Conservation (phyloP, 208 protist genomes). For the Leishmania mexicana region DNA sequence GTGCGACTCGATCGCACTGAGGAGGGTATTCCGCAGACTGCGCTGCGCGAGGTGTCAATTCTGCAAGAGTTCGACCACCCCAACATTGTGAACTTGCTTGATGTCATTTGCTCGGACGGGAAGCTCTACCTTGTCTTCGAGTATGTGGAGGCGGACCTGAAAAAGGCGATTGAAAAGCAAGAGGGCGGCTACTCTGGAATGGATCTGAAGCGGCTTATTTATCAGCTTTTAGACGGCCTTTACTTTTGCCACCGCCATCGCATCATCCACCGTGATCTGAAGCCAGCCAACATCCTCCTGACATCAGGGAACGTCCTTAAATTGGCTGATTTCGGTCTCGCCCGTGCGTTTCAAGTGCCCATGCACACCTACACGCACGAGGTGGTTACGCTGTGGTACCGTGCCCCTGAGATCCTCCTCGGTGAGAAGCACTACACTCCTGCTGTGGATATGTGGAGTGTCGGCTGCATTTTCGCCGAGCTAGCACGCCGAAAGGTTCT, state of each 20-base stretch:
- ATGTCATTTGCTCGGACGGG: conserved; percentile 88
- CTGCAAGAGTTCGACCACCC: conserved; percentile 97
- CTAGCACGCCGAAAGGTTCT: conserved; percentile 94
- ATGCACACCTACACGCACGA: conserved; percentile 99
- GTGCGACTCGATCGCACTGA: conserved; percentile 97
- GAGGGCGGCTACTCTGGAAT: conserved; percentile 67
- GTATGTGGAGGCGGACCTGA: conserved; percentile 95
- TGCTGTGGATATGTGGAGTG: conserved; percentile 99
- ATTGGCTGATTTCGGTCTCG: conserved; percentile 97
- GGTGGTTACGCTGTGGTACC: conserved; percentile 99
- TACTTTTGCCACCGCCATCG: conserved; percentile 94
- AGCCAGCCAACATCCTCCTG: conserved; percentile 96
- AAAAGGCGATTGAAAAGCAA: conserved; percentile 96
- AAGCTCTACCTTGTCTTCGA: conserved; percentile 94
- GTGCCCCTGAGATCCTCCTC: conserved; percentile 99
- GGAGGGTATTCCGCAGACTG: conserved; percentile 97
- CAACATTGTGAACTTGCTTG: conserved; percentile 95
- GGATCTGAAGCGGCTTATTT: conserved; percentile 85
- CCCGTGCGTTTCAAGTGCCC: conserved; percentile 98
- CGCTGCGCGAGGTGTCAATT: conserved; percentile 98
- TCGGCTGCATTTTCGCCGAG: conserved; percentile 99
- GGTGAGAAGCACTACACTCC: conserved; percentile 99
- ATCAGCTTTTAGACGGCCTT: conserved; percentile 92
- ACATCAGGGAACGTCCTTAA: conserved; percentile 86
- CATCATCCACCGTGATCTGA: conserved; percentile 96